phyloP scores from a whole-genome alignment of 208 protist genomes.

The Angomonas deanei region DNA sequence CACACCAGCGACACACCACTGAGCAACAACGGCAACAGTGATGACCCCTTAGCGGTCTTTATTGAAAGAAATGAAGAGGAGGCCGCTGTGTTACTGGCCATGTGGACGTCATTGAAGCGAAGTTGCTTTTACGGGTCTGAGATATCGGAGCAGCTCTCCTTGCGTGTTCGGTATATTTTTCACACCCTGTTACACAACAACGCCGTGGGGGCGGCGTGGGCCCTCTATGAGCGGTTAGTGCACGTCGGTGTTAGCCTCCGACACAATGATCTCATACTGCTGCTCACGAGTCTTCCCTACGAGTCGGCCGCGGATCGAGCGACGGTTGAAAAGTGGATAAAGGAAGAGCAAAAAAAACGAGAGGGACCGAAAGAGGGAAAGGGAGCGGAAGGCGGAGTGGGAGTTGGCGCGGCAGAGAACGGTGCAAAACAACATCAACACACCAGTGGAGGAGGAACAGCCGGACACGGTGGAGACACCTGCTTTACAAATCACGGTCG shows the following conservation, averaged over 20 bases:
- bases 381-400: conserved; percentile 9
- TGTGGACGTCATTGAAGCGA: conserved; percentile 75
- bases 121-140: conserved; percentile 72
- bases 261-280: conserved; percentile 56
- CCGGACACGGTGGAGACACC: not conserved
- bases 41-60: conserved; percentile 60
- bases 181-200: conserved; percentile 61
- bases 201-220: conserved; percentile 52
- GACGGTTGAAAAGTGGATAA: conserved; percentile 13
- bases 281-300: conserved; percentile 72
- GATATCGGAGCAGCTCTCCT: conserved; percentile 52
- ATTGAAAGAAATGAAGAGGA: conserved; percentile 67
- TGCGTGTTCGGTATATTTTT: conserved; percentile 63
- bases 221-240: conserved; percentile 65
- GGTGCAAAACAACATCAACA: not conserved
- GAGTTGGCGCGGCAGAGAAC: not conserved
- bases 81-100: conserved; percentile 61
- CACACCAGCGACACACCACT: not conserved
- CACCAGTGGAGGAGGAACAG: not conserved
- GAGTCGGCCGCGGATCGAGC: conserved; percentile 27
- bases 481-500: not conserved
- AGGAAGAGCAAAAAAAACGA: conserved; percentile 14
- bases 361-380: conserved; percentile 14
- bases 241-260: conserved; percentile 63
- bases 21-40: not conserved